Evolutionary conservation across 345 rosid species (phyloP).

Genomic region (Citropsis articulata): DNA sequence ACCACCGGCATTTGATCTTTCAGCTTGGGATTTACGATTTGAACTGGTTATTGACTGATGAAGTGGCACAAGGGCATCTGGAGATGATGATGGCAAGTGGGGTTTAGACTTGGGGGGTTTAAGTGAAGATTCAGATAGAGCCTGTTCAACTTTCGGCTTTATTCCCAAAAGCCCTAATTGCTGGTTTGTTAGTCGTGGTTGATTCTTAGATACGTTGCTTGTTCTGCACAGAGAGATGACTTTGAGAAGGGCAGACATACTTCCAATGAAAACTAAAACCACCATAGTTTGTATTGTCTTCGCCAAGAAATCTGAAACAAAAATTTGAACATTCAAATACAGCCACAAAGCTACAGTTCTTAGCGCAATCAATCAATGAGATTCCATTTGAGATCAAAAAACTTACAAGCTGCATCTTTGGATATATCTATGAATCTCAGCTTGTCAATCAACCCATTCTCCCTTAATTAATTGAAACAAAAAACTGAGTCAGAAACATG

Average conservation of each 20-base stretch:
- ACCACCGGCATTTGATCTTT: slow-evolving; percentile 44
- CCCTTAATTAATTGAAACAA: slow-evolving; percentile 51
- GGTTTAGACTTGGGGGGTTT: slow-evolving; percentile 67
- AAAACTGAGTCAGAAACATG: slow-evolving; percentile 11
- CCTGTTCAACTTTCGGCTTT: slow-evolving; percentile 57
- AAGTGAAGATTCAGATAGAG: slow-evolving; percentile 43
- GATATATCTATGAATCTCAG: slow-evolving; percentile 49
- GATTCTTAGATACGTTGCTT: slow-evolving; percentile 46
- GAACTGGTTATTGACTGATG: slow-evolving; percentile 59
- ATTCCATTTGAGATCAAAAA: neutral
- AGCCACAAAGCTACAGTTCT: neutral
- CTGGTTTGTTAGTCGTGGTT: slow-evolving; percentile 49
- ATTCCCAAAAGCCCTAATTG: slow-evolving; percentile 77
- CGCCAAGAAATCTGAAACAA: slow-evolving; percentile 52
- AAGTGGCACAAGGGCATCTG: slow-evolving; percentile 81
- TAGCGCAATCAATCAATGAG: slow-evolving; percentile 10
- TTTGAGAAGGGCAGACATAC: slow-evolving; percentile 57
- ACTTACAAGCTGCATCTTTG: slow-evolving; percentile 67
- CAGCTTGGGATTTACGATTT: slow-evolving; percentile 47
- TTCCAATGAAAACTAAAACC: slow-evolving; percentile 56
- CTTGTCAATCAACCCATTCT: slow-evolving; percentile 47
- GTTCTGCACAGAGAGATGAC: slow-evolving; percentile 48
- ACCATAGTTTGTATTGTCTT: slow-evolving; percentile 47
- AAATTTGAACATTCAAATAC: slow-evolving; percentile 11
- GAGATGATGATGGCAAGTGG: slow-evolving; percentile 21